Evolutionary conservation across 2,329 filamentous ascomycete species (phyloP).

Genomic region (Biscogniauxia marginata): DNA sequence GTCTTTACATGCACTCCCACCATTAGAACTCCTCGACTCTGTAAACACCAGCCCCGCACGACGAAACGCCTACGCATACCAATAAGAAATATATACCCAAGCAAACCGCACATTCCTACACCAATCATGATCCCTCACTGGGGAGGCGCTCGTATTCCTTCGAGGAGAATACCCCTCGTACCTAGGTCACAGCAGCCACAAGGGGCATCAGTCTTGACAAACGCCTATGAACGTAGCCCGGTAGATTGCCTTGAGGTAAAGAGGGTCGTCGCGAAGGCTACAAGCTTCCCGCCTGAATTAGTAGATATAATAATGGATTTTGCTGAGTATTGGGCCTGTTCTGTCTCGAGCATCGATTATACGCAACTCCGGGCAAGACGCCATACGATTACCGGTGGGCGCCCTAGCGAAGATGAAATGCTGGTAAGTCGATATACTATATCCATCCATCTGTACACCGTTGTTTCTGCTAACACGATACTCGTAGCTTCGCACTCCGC

Average conservation of each 20-base stretch:
- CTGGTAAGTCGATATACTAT: slow-evolving; percentile 31
- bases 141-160: slow-evolving; percentile 16
- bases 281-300: slow-evolving; percentile 52
- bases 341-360: slow-evolving; percentile 35
- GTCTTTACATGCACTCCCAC: no score
- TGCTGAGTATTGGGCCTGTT: slow-evolving; percentile 63
- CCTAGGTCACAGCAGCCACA: slow-evolving; percentile 5
- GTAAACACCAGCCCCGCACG: no score
- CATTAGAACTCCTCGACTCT: no score
- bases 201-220: neutral
- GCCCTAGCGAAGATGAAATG: slow-evolving; percentile 36
- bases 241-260: slow-evolving; percentile 51
- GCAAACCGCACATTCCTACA: neutral
- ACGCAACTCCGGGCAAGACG: slow-evolving; percentile 4
- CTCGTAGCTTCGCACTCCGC: slow-evolving; percentile 39
- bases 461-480: slow-evolving; percentile 1
- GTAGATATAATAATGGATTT: slow-evolving; percentile 56
- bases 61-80: no score
- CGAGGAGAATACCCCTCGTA: slow-evolving; percentile 10
- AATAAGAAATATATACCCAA: no score
- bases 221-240: slow-evolving; percentile 19
- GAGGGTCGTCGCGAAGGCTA: slow-evolving; percentile 43
- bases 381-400: slow-evolving; percentile 18
- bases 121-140: slow-evolving; percentile 23
- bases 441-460: neutral